Conservation (phyloP, 331 rosid genomes). For the Acacia pycnantha region DNA sequence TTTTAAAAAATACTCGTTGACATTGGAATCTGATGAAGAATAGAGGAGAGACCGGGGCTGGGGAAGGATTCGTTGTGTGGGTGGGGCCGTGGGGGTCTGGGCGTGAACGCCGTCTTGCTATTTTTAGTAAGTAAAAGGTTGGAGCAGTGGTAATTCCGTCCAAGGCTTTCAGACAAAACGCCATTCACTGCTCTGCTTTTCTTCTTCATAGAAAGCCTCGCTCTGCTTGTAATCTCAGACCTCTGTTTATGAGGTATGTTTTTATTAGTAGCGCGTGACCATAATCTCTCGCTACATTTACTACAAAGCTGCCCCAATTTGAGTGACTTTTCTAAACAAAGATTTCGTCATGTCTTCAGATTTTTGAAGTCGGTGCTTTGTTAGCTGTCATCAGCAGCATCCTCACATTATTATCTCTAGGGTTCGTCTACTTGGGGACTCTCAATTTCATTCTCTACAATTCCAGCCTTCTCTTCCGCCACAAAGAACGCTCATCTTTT, state of each 20-base stretch:
- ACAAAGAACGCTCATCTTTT: not conserved
- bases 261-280: not conserved
- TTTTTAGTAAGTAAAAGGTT: constrained; percentile 7
- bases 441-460: constrained; percentile 4
- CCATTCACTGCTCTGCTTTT: constrained; percentile 4
- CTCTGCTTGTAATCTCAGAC: not conserved
- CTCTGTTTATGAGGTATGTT: not conserved
- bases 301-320: not conserved
- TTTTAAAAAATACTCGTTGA: not conserved
- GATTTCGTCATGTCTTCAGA: not conserved
- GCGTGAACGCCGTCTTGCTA: constrained; percentile 30
- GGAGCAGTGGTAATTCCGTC: constrained; percentile 23
- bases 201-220: constrained; percentile 16
- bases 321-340: not conserved
- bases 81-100: too few relatives aligned
- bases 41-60: not conserved
- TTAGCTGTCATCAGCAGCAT: not conserved
- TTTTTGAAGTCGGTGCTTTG: constrained; percentile 24
- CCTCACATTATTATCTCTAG: not conserved
- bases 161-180: not conserved
- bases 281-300: not conserved
- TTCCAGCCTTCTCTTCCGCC: not conserved
- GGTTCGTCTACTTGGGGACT: constrained; percentile 3
- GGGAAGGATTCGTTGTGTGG: too few relatives aligned
- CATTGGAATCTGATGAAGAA: not conserved